A percentile compares a stretch with the other conserved stretches of the same genome.
These are phyloP conservation scores for Cunninghamia lanceolata DNA, from an alignment of 75 land plant genomes.

Conservation along the genomic window DNA sequence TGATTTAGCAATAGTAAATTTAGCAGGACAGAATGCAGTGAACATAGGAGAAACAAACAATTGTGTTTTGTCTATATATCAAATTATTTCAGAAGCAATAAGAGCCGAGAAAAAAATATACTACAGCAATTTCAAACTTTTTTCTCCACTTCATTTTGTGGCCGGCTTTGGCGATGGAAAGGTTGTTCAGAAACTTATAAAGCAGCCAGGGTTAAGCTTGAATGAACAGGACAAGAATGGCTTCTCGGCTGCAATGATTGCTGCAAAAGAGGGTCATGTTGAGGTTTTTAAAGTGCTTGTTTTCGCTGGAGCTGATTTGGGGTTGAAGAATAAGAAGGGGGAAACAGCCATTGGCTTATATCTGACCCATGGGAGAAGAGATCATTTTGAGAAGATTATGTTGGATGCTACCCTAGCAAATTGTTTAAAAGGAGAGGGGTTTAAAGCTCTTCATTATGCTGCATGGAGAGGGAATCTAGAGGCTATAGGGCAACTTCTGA, in stretches of 20 bases:
- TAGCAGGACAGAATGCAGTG: conserved; percentile 37
- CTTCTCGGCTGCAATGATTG: conserved; percentile 71
- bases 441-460: conserved; percentile 82
- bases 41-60: conserved; percentile 37
- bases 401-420: conserved; percentile 66
- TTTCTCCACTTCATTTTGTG: conserved; percentile 56
- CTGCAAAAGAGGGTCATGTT: conserved; percentile 67
- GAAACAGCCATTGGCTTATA: conserved; percentile 55
- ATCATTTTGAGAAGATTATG: conserved; percentile 68
- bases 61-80: conserved; percentile 33
- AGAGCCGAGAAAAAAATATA: conserved; percentile 28
- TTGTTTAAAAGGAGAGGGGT: conserved; percentile 39
- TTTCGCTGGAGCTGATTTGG: conserved; percentile 80
- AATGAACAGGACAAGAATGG: conserved; percentile 70
- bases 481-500: conserved; percentile 41
- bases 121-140: conserved; percentile 50
- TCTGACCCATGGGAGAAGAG: conserved; percentile 23
- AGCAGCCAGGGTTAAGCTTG: conserved; percentile 25
- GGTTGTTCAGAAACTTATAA: conserved; percentile 41
- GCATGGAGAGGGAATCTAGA: conserved; percentile 64
- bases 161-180: conserved; percentile 53
- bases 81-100: conserved; percentile 40
- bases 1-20: conserved; percentile 57
- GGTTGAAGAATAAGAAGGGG: conserved; percentile 49
- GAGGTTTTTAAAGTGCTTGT: conserved; percentile 67